These are phyloP conservation scores for Phialophora chinensis DNA, from an alignment of 2,329 filamentous ascomycete species.

Conservation along the genomic window DNA sequence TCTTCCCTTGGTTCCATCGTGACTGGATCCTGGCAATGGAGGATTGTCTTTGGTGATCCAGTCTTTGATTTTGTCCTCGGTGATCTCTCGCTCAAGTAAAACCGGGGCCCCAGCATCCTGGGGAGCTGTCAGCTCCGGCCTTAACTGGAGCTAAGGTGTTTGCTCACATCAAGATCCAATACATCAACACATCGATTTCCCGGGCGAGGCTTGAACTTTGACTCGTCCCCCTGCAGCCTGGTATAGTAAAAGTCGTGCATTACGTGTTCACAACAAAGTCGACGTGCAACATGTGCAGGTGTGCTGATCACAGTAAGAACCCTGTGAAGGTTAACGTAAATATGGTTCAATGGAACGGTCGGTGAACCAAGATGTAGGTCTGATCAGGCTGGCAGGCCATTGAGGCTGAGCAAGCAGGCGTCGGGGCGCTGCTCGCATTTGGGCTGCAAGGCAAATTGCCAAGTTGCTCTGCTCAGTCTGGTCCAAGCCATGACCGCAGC, in stretches of 20 bases:
- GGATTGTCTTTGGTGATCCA: not conserved
- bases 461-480: not conserved
- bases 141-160: not conserved
- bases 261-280: not conserved
- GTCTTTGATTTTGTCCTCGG: slow-evolving; percentile 2
- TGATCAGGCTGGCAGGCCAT: not conserved
- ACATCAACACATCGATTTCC: slow-evolving; percentile 25
- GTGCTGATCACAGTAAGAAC: not conserved
- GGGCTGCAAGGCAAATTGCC: not conserved
- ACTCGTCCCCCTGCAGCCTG: slow-evolving; percentile 17
- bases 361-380: not conserved
- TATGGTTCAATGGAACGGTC: not conserved
- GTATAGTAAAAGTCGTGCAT: slow-evolving; percentile 30
- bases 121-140: not conserved
- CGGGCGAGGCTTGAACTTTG: slow-evolving; percentile 25
- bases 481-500: not conserved
- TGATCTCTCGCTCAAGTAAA: not conserved
- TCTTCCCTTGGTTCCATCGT: not conserved
- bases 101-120: not conserved
- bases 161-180: slow-evolving; percentile 12
- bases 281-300: not conserved
- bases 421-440: not conserved
- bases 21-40: not conserved
- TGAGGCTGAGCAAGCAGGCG: not conserved
- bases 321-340: not conserved